Conservation (phyloP, 2,329 filamentous ascomycete genomes). For the Neonectria faginata region DNA sequence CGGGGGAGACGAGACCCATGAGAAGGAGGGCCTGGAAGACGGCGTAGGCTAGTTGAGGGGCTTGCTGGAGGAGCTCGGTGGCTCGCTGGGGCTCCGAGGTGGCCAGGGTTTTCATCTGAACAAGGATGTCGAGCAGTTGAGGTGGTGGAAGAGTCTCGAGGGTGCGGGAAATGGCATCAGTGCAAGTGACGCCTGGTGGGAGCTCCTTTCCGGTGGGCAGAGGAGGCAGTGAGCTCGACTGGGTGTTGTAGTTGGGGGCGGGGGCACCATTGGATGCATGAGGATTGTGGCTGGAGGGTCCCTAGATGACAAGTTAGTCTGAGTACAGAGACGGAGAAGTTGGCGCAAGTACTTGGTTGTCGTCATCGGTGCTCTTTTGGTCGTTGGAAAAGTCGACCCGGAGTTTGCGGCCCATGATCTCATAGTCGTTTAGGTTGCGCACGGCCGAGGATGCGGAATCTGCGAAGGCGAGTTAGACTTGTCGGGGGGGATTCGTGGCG, state of each 20-base stretch:
- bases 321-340: neutral
- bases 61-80: conserved; percentile 86
- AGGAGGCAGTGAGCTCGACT: conserved; percentile 73
- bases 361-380: conserved; percentile 77
- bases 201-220: conserved; percentile 88
- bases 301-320: conserved; percentile 18
- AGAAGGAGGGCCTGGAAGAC: conserved; percentile 94
- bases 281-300: conserved; percentile 40
- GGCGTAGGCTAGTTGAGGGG: conserved; percentile 92
- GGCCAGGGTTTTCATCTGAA: conserved; percentile 94
- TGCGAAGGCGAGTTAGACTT: conserved; percentile 46
- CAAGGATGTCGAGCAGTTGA: conserved; percentile 92
- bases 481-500: neutral
- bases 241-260: conserved; percentile 49
- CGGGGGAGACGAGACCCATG: conserved; percentile 90
- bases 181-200: conserved; percentile 82
- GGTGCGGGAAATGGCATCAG: conserved; percentile 92
- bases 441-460: conserved; percentile 91
- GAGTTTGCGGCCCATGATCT: conserved; percentile 94
- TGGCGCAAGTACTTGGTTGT: conserved; percentile 32
- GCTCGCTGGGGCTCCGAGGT: conserved; percentile 84
- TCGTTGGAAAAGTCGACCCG: conserved; percentile 97
- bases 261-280: conserved; percentile 51
- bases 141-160: conserved; percentile 86
- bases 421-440: conserved; percentile 93